These are phyloP conservation scores for Mycena latifolia DNA, from an alignment of 768 basidiomycete genomes.

Conservation along the genomic window DNA sequence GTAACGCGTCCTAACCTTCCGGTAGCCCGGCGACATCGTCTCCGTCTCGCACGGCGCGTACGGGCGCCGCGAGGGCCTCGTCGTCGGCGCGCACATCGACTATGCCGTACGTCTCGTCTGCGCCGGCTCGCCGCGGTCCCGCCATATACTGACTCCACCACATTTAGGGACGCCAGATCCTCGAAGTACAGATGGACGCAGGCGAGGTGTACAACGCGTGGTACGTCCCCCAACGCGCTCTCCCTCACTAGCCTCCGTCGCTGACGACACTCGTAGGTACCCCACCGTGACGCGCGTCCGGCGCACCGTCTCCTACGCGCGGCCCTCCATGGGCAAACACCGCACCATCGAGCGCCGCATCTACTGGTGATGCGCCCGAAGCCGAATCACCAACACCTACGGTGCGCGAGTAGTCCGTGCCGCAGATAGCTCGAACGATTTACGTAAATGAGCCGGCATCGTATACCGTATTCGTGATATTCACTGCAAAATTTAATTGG, in stretches of 20 bases:
- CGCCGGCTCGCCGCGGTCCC: slow-evolving; percentile 11
- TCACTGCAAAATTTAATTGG: no score
- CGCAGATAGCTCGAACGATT: slow-evolving; percentile 6
- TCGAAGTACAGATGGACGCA: slow-evolving; percentile 85
- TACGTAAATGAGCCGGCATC: not conserved
- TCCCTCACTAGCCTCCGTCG: not conserved
- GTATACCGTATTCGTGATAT: not conserved
- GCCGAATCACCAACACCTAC: not conserved
- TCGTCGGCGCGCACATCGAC: slow-evolving; percentile 82
- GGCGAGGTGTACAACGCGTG: slow-evolving; percentile 78
- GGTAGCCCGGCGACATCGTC: slow-evolving; percentile 85
- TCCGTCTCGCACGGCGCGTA: slow-evolving; percentile 73
- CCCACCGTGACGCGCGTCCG: slow-evolving; percentile 84
- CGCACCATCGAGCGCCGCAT: slow-evolving; percentile 81
- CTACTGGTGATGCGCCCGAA: slow-evolving; percentile 68
- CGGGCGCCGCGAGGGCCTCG: slow-evolving; percentile 83
- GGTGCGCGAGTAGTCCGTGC: slow-evolving; percentile 1
- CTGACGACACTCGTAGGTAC: slow-evolving; percentile 58
- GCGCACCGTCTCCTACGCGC: slow-evolving; percentile 75
- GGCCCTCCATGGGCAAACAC: slow-evolving; percentile 53
- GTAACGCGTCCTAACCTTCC: not conserved
- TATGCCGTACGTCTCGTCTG: slow-evolving; percentile 61
- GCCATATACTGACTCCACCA: no score
- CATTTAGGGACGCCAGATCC: slow-evolving; percentile 89
- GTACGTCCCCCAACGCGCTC: slow-evolving; percentile 47